Conservation (phyloP, 768 basidiomycete genomes). For the Psilocybe tampanensis region DNA sequence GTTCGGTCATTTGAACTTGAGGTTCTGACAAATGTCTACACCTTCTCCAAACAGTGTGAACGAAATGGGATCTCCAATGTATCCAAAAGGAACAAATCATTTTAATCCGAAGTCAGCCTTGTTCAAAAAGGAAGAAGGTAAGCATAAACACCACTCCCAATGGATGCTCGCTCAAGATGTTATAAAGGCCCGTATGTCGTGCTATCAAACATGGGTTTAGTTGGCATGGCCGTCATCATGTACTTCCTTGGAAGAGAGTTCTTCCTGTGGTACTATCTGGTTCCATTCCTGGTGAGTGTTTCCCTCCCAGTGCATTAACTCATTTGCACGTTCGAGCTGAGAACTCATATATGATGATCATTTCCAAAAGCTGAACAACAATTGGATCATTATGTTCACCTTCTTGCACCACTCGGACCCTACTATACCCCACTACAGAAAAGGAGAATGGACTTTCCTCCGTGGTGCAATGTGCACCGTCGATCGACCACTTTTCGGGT, state of each 20-base stretch:
- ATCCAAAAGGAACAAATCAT: slow-evolving; percentile 50
- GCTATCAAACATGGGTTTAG: slow-evolving; percentile 32
- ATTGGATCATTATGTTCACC: slow-evolving; percentile 55
- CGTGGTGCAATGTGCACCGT: slow-evolving; percentile 61
- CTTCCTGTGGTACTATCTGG: slow-evolving; percentile 34
- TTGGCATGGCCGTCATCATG: slow-evolving; percentile 25
- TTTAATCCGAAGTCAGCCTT: slow-evolving; percentile 40
- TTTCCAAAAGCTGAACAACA: slow-evolving; percentile 37
- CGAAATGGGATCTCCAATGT: slow-evolving; percentile 47
- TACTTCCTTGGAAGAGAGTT: slow-evolving; percentile 26
- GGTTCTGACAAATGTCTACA: slow-evolving; percentile 45
- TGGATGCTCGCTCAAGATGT: not conserved
- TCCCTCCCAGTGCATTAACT: no score
- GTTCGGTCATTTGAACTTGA: no score
- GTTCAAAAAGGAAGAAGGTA: slow-evolving; percentile 42
- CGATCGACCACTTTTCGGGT: slow-evolving; percentile 58
- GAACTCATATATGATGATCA: no score
- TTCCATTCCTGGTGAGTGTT: slow-evolving; percentile 47
- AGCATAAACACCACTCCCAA: no score
- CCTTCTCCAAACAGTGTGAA: slow-evolving; percentile 33
- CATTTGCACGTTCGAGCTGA: not conserved
- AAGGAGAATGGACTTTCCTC: slow-evolving; percentile 54
- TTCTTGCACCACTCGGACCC: slow-evolving; percentile 65
- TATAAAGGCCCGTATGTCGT: slow-evolving; percentile 38
- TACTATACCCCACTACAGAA: slow-evolving; percentile 57